Evolutionary conservation across 2,329 filamentous ascomycete species (phyloP), one percentile per base, ranked within the genome.

Genomic region (Annulohypoxylon truncatum): DNA sequence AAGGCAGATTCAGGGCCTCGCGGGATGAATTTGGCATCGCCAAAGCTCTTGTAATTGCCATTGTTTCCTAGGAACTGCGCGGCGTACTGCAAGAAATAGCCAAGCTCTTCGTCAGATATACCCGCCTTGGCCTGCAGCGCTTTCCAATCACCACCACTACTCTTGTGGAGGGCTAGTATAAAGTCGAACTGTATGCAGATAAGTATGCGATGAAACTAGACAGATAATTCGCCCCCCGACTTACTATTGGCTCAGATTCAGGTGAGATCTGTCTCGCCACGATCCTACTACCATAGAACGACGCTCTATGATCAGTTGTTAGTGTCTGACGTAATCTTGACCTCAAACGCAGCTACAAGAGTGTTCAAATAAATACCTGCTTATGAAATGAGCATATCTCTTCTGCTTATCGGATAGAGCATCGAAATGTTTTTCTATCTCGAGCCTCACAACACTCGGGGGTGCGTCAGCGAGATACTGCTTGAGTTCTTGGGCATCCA

Each of bases 351-450:
- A 6, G 6, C 12, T 18, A 26, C 18, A 24, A 2, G 18, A 38
- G 10, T 28, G 20, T n/a, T 42, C 10, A 9, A 22, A 8, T 46
- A 46, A 8, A 40, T 84, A 92, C 91, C 87, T 88, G 86, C 90
- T 93, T 77, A 97, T 92, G 77, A 90, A 94, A 81, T 97, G 94
- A 69, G 94, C 92, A 84, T 97, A 97, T 76, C 92, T 90, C 83
- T 95, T 94, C 82, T 97, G 89, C 77, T 91, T 84, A 74, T 92
- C 87, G 56, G 82, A 85, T 66, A 96, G 80, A 33, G 89, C 88
- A 59, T 95, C 91, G 74, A 98, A 99, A 81, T 98, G 95, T 77
- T 93, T 92, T 81, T 93, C 93, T 78, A 98, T 96, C 78, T 93
- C 90, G 52, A 99, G 87, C 50, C 90, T 89, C 64, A 97, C 95